Evolutionary conservation across 768 basidiomycete genomes (phyloP), one percentile per base, ranked within the genome.

Genomic region (Panaeolus papilionaceus): DNA sequence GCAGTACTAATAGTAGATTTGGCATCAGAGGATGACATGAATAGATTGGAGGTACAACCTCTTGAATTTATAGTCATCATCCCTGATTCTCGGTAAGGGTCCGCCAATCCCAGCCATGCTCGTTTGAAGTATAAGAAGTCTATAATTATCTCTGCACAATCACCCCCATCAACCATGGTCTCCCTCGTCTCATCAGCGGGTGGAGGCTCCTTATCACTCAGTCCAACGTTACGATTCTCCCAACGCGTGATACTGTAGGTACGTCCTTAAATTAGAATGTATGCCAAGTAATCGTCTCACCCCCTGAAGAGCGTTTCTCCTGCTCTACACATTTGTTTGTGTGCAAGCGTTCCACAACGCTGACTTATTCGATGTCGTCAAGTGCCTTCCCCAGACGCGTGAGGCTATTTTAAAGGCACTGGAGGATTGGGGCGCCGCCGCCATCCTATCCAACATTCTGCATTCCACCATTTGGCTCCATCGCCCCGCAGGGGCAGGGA

Each of bases 401-500:
- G 51, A 40, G 16, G 64, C 28, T 9, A 40, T 68, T n/a, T 26
- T 68, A 23, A 42, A 39, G 11, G 54, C 37, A 6, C 54, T 68
- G 11, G 33, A 28, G 10, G 44, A 51, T 23, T 68, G 63, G 67
- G 33, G 33, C 33, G 62, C 39, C 44, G 62, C 39, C 44, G 58
- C 38, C 26, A 38, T 26, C 23, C 18, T 28, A 7, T 37, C 38
- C 26, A 28, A 51, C 26, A 47, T 47, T n/a, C 16, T 11, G 4
- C 49, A 66, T 6, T 42, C 42, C 42, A 40, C 74, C 8, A 44
- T 70, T 18, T 75, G 74, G 73, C 65, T 75, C 3, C 26, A 71
- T 28, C 72, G 75, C n/a, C 66, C 68, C 4, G 75, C 73, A 10
- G 73, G 75, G 3, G 64, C 66, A 1, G 73, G 75, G 0, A 75